Conservation (phyloP, 495 filamentous ascomycete species). For the Xylaria longipes region DNA sequence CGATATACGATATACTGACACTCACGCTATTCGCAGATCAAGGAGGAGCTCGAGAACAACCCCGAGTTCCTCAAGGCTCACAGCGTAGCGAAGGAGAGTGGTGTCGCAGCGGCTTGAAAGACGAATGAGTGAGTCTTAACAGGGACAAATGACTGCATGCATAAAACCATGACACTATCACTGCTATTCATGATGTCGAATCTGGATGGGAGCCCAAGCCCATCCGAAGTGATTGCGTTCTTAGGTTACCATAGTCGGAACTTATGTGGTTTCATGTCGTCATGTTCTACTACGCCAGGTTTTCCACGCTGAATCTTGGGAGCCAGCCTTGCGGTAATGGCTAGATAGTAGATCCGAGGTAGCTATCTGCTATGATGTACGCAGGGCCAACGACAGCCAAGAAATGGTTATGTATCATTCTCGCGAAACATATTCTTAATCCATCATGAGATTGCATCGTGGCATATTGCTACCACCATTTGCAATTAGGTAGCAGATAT, state of each 20-base stretch:
- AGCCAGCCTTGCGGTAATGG: background rate
- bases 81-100: conserved; percentile 54
- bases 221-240: background rate
- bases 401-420: background rate
- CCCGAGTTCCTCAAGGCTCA: conserved; percentile 79
- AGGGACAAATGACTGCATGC: background rate
- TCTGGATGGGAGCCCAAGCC: background rate
- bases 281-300: background rate
- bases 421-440: background rate
- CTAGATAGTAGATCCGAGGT: background rate
- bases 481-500: background rate
- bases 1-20: conserved; percentile 32
- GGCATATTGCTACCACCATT: background rate
- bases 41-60: conserved; percentile 67
- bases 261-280: background rate
- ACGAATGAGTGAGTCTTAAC: background rate
- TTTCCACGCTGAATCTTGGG: background rate
- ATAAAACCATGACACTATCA: background rate
- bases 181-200: background rate
- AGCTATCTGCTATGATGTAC: background rate
- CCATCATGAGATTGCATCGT: conserved; percentile 8
- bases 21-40: conserved; percentile 48
- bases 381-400: background rate
- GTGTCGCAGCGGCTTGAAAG: conserved; percentile 37
- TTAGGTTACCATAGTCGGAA: background rate